These are phyloP conservation scores for Apiotrichum brassicae DNA, from an alignment of 1,284 basidiomycete genomes.

Conservation along the genomic window DNA sequence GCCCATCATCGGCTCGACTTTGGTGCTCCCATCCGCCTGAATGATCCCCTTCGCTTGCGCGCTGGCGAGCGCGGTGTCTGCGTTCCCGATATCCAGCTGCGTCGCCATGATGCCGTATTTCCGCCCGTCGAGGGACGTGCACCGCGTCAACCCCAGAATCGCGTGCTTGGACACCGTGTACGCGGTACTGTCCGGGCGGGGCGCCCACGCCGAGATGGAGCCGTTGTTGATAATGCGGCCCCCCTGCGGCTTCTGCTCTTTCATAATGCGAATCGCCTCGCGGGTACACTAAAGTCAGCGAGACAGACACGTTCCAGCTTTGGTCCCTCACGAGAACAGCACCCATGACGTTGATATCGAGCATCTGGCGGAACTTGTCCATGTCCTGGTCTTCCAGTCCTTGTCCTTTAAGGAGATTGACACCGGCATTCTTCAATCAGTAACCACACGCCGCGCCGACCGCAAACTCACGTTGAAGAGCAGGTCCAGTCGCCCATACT, in stretches of 20 bases:
- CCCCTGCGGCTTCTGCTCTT: slow-evolving; percentile 62
- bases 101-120: slow-evolving; percentile 65
- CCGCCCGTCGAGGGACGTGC: slow-evolving; percentile 67
- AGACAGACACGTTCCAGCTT: background rate
- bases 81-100: slow-evolving; percentile 76
- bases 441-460: background rate
- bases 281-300: slow-evolving; percentile 54
- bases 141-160: slow-evolving; percentile 66
- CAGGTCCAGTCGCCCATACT: slow-evolving; percentile 66
- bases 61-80: slow-evolving; percentile 56
- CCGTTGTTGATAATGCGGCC: slow-evolving; percentile 82
- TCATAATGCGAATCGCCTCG: slow-evolving; percentile 69
- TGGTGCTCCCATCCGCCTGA: slow-evolving; percentile 61
- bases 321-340: slow-evolving; percentile 53
- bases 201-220: slow-evolving; percentile 65
- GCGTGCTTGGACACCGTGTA: slow-evolving; percentile 76
- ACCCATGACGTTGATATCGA: slow-evolving; percentile 65
- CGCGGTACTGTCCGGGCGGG: slow-evolving; percentile 57
- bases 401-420: slow-evolving; percentile 49
- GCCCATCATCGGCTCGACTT: slow-evolving; percentile 53
- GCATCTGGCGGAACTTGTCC: slow-evolving; percentile 57
- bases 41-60: slow-evolving; percentile 52
- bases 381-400: slow-evolving; percentile 60
- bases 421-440: slow-evolving; percentile 51
- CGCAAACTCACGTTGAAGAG: slow-evolving; percentile 61